These are phyloP conservation scores for Sporothrix brasiliensis DNA, from an alignment of 2,329 filamentous ascomycete species.

Conservation along the genomic window DNA sequence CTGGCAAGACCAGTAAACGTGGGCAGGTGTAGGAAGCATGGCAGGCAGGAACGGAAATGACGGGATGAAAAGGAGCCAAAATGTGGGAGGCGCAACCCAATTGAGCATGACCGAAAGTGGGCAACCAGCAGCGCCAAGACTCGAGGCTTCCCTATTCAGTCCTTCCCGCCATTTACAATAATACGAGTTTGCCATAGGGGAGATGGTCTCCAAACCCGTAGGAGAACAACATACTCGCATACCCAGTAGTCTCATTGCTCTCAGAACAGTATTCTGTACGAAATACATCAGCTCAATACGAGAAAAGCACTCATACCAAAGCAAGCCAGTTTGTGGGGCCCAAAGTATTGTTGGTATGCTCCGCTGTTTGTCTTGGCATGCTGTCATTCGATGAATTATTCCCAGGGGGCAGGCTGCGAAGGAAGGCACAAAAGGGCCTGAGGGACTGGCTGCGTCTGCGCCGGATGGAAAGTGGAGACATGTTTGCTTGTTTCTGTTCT, in stretches of 20 bases:
- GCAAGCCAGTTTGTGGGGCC: neutral
- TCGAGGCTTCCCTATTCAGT: neutral
- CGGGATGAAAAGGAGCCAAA: slow-evolving; percentile 9
- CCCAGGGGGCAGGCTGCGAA: neutral
- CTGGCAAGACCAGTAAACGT: neutral
- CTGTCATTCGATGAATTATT: slow-evolving; percentile 23
- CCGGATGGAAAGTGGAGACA: neutral
- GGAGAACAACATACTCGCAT: no score
- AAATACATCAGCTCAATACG: slow-evolving; percentile 16
- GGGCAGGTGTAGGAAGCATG: neutral
- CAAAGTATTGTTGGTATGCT: neutral
- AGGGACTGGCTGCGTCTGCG: neutral
- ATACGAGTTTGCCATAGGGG: neutral
- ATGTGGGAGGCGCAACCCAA: slow-evolving; percentile 13
- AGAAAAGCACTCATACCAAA: neutral
- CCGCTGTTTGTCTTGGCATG: slow-evolving; percentile 27
- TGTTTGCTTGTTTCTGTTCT: neutral
- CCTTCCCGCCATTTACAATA: neutral
- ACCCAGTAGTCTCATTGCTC: no score
- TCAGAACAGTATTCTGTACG: no score
- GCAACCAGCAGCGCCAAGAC: slow-evolving; percentile 8
- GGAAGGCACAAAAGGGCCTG: neutral
- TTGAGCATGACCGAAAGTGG: neutral
- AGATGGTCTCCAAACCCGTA: no score
- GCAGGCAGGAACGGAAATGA: slow-evolving; percentile 15